A percentile compares a stretch with the other conserved stretches of the same genome.
phyloP scores from a whole-genome alignment of 352 stramenopile species.

The Globisporangium heterothallicum region DNA sequence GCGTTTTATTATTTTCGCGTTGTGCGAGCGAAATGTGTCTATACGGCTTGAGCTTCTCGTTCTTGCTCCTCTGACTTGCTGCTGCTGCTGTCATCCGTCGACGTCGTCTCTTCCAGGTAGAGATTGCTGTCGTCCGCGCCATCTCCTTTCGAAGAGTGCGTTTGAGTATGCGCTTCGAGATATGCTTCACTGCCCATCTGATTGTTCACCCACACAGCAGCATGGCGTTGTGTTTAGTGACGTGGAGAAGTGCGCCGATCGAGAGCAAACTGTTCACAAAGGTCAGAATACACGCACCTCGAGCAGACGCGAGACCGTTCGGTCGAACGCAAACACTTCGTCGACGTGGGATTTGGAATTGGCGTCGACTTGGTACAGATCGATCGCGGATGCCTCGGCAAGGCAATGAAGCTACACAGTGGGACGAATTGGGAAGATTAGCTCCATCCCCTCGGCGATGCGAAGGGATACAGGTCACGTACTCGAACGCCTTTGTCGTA shows the following conservation, averaged over 20 bases:
- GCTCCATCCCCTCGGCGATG: no score
- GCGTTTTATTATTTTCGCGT: not conserved
- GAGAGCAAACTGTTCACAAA: not conserved
- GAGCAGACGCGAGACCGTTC: slow-evolving; percentile 81
- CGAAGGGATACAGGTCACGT: no score
- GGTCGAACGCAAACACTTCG: slow-evolving; percentile 82
- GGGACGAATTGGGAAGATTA: no score
- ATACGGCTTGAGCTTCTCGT: slow-evolving; percentile 6
- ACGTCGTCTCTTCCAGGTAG: slow-evolving; percentile 21
- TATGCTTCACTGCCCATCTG: slow-evolving; percentile 77
- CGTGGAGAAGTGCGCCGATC: no score
- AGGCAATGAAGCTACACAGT: slow-evolving; percentile 84
- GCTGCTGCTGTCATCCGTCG: not conserved
- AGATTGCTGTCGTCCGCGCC: slow-evolving; percentile 9
- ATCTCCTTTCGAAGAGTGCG: slow-evolving; percentile 15
- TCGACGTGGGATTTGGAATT: slow-evolving; percentile 62
- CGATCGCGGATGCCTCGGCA: slow-evolving; percentile 44
- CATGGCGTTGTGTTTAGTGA: not conserved
- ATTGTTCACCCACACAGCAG: slow-evolving; percentile 2
- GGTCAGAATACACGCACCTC: slow-evolving; percentile 33
- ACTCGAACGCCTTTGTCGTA: slow-evolving; percentile 89
- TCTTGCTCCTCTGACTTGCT: slow-evolving; percentile 11
- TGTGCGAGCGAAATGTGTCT: not conserved
- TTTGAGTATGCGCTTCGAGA: slow-evolving; percentile 42
- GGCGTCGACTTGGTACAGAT: slow-evolving; percentile 58